Conservation (phyloP, 2,329 filamentous ascomycete genomes). For the Fusarium brevicatenulatum region DNA sequence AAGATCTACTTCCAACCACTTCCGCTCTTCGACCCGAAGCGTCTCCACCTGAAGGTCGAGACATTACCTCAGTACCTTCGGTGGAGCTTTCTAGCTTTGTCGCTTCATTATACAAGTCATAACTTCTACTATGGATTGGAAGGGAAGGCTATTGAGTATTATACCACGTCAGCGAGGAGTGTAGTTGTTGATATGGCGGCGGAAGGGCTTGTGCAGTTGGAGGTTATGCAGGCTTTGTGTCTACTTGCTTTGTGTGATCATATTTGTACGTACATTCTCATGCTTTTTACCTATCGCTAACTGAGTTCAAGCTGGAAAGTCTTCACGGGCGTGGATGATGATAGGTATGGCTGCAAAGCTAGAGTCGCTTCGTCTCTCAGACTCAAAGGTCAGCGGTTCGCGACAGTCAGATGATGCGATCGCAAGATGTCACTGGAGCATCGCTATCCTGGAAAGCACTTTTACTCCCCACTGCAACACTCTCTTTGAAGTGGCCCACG, state of each 20-base stretch:
- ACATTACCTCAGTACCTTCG: slow-evolving; percentile 34
- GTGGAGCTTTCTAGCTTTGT: slow-evolving; percentile 34
- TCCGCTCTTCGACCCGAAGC: slow-evolving; percentile 16
- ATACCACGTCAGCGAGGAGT: slow-evolving; percentile 24
- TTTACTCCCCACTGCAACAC: slow-evolving; percentile 26
- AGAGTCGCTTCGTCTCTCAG: slow-evolving; percentile 21
- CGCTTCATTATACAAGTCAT: slow-evolving; percentile 16
- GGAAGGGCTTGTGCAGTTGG: slow-evolving; percentile 14
- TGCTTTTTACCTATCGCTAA: not conserved
- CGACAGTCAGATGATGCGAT: not conserved
- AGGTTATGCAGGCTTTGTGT: slow-evolving; percentile 35
- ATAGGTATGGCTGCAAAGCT: slow-evolving; percentile 36
- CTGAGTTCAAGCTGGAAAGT: slow-evolving; percentile 21
- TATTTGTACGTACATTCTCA: not conserved
- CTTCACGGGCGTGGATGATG: slow-evolving; percentile 39
- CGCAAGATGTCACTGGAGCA: slow-evolving; percentile 37
- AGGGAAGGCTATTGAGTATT: slow-evolving; percentile 37
- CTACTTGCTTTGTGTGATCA: slow-evolving; percentile 37
- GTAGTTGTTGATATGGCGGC: slow-evolving; percentile 32
- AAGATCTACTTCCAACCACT: slow-evolving; percentile 35
- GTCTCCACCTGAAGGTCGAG: slow-evolving; percentile 8
- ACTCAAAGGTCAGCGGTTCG: not conserved
- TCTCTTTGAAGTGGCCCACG: not conserved
- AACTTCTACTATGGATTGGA: slow-evolving; percentile 30
- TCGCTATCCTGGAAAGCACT: slow-evolving; percentile 20